These are phyloP conservation scores for Boletus subparvulus DNA, from an alignment of 768 basidiomycete species.

Conservation along the genomic window DNA sequence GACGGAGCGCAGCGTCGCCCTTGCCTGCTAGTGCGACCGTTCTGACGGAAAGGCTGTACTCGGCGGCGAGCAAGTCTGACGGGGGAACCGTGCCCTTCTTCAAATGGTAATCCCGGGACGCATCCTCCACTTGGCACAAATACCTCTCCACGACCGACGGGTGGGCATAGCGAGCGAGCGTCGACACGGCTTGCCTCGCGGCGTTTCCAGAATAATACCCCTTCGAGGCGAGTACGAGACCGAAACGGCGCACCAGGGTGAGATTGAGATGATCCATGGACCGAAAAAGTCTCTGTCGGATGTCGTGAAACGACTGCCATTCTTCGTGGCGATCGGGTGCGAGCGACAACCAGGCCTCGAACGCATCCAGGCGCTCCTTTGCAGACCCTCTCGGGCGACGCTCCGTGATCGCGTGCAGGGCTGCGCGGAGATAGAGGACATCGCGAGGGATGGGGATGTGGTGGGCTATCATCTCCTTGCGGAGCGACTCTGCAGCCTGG, in stretches of 20 bases:
- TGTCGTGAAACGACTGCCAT: slow-evolving; percentile 20
- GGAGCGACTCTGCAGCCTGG: slow-evolving; percentile 35
- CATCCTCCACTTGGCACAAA: slow-evolving; percentile 31
- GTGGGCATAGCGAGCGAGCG: slow-evolving; percentile 44
- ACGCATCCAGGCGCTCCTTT: slow-evolving; percentile 17
- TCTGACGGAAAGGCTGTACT: slow-evolving; percentile 42
- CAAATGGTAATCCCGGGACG: slow-evolving; percentile 10
- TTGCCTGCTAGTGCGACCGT: slow-evolving; percentile 40
- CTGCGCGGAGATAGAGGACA: slow-evolving; percentile 38
- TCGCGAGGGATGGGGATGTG: slow-evolving; percentile 39
- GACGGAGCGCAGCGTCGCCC: slow-evolving; percentile 41
- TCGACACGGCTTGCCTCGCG: slow-evolving; percentile 32
- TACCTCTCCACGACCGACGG: slow-evolving; percentile 38
- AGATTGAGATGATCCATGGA: slow-evolving; percentile 32
- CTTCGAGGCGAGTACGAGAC: slow-evolving; percentile 44
- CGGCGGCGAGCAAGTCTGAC: slow-evolving; percentile 7
- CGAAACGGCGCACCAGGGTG: slow-evolving; percentile 42
- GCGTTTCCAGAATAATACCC: slow-evolving; percentile 37
- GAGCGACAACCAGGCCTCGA: slow-evolving; percentile 47
- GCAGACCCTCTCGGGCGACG: slow-evolving; percentile 17
- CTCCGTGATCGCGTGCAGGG: slow-evolving; percentile 31
- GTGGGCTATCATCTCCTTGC: slow-evolving; percentile 39
- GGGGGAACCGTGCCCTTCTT: slow-evolving; percentile 6
- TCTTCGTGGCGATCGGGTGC: slow-evolving; percentile 34
- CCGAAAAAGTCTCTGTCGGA: slow-evolving; percentile 37